phyloP scores from a whole-genome alignment of 345 rosid species.

The Laguncularia racemosa region DNA sequence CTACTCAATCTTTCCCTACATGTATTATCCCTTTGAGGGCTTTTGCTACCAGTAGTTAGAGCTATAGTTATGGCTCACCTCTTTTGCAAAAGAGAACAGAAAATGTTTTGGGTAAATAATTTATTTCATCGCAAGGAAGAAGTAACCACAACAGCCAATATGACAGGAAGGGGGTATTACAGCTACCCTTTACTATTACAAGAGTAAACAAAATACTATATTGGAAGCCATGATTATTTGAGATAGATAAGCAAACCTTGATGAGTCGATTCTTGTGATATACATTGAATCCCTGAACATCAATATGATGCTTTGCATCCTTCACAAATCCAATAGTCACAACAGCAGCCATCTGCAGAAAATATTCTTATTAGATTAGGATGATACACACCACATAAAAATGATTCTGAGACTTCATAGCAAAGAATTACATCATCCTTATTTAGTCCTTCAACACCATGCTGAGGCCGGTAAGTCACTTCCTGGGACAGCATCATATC shows the following conservation, averaged over 20 bases:
- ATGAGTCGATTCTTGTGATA: constrained; percentile 93
- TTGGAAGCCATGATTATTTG: too few relatives aligned
- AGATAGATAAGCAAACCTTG: constrained; percentile 38
- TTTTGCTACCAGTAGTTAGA: too few relatives aligned
- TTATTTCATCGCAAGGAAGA: too few relatives aligned
- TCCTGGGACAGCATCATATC: constrained; percentile 89
- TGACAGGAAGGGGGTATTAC: too few relatives aligned
- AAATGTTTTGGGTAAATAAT: too few relatives aligned
- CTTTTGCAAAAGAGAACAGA: too few relatives aligned
- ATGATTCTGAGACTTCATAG: not conserved
- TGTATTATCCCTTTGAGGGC: too few relatives aligned
- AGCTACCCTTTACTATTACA: too few relatives aligned
- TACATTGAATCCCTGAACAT: constrained; percentile 92
- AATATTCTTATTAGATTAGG: constrained; percentile 15
- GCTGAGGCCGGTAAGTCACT: constrained; percentile 75
- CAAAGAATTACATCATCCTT: constrained; percentile 46
- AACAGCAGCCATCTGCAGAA: constrained; percentile 60
- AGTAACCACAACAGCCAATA: too few relatives aligned
- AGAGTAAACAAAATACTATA: too few relatives aligned
- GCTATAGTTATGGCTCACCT: too few relatives aligned
- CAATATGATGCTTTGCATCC: constrained; percentile 82
- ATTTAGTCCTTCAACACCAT: constrained; percentile 36
- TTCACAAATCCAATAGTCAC: constrained; percentile 91
- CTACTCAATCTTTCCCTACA: too few relatives aligned
- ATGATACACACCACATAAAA: not conserved